Evolutionary conservation across 1,284 basidiomycete species (phyloP).

Genomic region (Macrocybe sp.): DNA sequence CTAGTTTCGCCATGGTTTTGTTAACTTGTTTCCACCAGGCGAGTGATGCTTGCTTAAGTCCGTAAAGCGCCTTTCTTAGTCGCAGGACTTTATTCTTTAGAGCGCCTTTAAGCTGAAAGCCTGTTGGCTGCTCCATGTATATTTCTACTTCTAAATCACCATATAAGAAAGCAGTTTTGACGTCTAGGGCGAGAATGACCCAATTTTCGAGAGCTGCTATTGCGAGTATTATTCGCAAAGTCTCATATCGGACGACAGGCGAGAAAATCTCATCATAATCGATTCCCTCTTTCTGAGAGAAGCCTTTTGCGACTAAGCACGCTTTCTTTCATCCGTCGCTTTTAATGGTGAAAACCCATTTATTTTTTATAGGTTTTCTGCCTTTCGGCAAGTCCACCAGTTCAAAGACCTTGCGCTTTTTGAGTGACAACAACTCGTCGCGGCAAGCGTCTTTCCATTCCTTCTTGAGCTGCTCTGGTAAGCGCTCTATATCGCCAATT

Average conservation of each 20-base stretch:
- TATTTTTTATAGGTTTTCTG: conserved; percentile 21
- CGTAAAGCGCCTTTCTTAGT: conserved; percentile 22
- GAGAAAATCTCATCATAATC: conserved; percentile 37
- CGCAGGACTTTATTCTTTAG: conserved; percentile 17
- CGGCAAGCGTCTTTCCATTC: conserved; percentile 7
- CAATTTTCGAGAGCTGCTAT: conserved; percentile 23
- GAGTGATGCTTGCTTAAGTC: conserved; percentile 26
- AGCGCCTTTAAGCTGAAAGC: conserved; percentile 17
- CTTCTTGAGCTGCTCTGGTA: conserved; percentile 5
- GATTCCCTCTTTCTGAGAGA: conserved; percentile 29
- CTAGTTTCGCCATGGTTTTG: conserved; percentile 15
- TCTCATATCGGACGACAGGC: conserved; percentile 30
- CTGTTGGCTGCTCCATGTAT: conserved; percentile 30
- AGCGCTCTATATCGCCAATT: conserved; percentile 4
- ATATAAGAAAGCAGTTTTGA: conserved; percentile 33
- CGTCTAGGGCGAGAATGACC: conserved; percentile 29
- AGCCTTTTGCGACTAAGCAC: conserved; percentile 37
- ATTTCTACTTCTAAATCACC: conserved; percentile 29
- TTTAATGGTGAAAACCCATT: conserved; percentile 37
- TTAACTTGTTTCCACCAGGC: conserved; percentile 24
- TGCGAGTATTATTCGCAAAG: conserved; percentile 28
- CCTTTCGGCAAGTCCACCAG: conserved; percentile 13
- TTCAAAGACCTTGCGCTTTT: conserved; percentile 7
- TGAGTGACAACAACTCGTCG: conserved; percentile 6
- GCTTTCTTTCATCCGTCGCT: conserved; percentile 29